A percentile compares a stretch with the other conserved stretches of the same genome.
These are phyloP conservation scores for Termitomyces sp. DNA, from an alignment of 1,284 basidiomycete genomes.

Conservation along the genomic window DNA sequence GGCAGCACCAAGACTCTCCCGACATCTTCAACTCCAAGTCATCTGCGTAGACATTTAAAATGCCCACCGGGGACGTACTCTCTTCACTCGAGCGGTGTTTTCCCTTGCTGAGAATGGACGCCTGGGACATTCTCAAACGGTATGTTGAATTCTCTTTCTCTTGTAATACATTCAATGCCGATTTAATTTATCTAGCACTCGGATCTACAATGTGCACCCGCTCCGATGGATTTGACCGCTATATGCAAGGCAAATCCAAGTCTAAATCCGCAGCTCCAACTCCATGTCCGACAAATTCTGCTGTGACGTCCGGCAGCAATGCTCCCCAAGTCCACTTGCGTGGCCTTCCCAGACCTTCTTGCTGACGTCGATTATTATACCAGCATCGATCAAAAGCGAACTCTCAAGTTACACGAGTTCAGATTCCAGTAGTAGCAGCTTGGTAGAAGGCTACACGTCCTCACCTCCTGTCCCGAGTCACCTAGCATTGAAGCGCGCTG, in stretches of 20 bases:
- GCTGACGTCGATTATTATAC: constrained; percentile 10
- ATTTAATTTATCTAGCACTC: not conserved
- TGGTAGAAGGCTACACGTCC: too few species aligned
- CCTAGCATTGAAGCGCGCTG: constrained; percentile 11
- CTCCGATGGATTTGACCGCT: constrained; percentile 2
- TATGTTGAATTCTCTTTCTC: not conserved
- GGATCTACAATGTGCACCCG: constrained; percentile 1
- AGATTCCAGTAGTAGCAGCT: not conserved
- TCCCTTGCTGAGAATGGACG: constrained; percentile 7
- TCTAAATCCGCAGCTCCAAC: constrained; percentile 16
- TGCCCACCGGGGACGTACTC: constrained; percentile 10
- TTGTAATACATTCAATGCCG: too few species aligned
- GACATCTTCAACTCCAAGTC: not conserved
- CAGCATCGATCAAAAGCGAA: not conserved
- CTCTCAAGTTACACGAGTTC: not conserved
- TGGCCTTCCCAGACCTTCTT: constrained; percentile 12
- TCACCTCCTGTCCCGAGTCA: not conserved
- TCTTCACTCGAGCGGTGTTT: constrained; percentile 2
- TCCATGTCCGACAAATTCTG: constrained; percentile 15
- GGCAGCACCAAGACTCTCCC: not conserved
- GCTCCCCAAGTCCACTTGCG: too few species aligned
- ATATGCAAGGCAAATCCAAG: constrained; percentile 9
- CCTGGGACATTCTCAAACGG: constrained; percentile 2
- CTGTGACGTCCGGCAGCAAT: too few species aligned
- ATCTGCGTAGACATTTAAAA: constrained; percentile 10